Base-by-base conservation (phyloP, 805 yeast genomes). In the Saccharomycopsis fodiens region DNA sequence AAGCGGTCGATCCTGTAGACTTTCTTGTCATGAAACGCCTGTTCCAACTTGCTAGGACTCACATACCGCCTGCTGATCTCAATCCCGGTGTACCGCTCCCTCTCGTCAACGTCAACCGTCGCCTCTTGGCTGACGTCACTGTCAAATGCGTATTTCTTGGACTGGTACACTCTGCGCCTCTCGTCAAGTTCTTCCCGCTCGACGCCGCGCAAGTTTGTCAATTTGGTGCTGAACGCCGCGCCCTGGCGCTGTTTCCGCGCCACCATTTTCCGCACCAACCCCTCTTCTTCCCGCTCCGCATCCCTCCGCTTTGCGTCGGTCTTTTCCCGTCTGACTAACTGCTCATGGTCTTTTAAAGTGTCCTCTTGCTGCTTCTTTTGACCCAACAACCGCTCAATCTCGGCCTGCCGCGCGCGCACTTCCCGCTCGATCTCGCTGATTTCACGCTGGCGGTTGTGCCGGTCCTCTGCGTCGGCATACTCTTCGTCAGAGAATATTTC, bases 1-100 rank as follows among this genome's bases (percentile, higher is more conserved):
- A 83, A 59, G 52, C 79, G 77, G 7, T 73, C 72, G 2, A 85
- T 59, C 35, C 83, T 65, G 39, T 85, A 61, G 1, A 81, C 58
- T 52, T 79, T 78, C 49, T 74, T 72, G 13, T 73, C 74, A 12
- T 59, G 52, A 5, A 86, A 53, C 2, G 72, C 55, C 3, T 50
- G 36, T 1, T 62, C 57, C 3, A 85, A 49, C 0, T 55, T 56
- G 0, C 54, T 58, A 6, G 52, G 36, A 0, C 69, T 59, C 1
- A 82, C 55, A 54, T 78, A 82, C 39, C 85, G 60, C 47, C 68
- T 68, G 0, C 61, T 54, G 1, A 79, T 47, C 47, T 64, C 55
- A 19, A 67, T 60, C 0, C 74, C 72, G 0, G 82, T 70, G 51
- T 58, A 70, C 5, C 51, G 52, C 39, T 78, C 84, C n/a, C 53